Percentiles rank a stretch among this genome's conserved stretches.
These are phyloP conservation scores for Malus sylvestris DNA, from an alignment of 306 rosid species.

Conservation along the genomic window DNA sequence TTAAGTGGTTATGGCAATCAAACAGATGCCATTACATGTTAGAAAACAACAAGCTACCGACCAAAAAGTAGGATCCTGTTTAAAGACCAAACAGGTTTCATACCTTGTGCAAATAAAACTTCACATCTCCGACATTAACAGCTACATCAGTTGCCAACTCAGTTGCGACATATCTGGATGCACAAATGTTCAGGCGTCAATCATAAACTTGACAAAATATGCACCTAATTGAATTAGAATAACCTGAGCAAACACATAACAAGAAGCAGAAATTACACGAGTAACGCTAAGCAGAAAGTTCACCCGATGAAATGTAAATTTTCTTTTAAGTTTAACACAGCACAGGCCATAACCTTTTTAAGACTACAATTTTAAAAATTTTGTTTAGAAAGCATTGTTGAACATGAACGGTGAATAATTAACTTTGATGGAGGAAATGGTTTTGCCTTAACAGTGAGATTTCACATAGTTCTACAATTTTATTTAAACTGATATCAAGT, in stretches of 20 bases:
- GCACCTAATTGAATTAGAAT: neutral
- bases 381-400: neutral
- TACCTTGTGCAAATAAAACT: slow-evolving; percentile 93
- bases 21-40: neutral
- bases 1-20: neutral
- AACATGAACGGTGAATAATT: neutral
- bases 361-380: neutral
- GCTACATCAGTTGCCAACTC: slow-evolving; percentile 71
- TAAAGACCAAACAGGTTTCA: slow-evolving; percentile 20
- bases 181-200: slow-evolving; percentile 16
- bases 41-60: neutral
- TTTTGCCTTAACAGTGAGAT: neutral
- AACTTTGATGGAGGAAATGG: neutral
- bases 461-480: neutral
- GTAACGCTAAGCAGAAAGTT: neutral
- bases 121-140: slow-evolving; percentile 61
- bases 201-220: slow-evolving; percentile 9
- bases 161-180: slow-evolving; percentile 61
- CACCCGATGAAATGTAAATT: neutral
- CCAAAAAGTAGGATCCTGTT: slow-evolving; percentile 7
- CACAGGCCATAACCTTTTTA: neutral
- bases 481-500: neutral
- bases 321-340: neutral
- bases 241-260: neutral
- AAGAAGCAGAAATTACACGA: neutral